Conservation (phyloP, 164 flowering plant genomes). For the Cinnamomum micranthum region DNA sequence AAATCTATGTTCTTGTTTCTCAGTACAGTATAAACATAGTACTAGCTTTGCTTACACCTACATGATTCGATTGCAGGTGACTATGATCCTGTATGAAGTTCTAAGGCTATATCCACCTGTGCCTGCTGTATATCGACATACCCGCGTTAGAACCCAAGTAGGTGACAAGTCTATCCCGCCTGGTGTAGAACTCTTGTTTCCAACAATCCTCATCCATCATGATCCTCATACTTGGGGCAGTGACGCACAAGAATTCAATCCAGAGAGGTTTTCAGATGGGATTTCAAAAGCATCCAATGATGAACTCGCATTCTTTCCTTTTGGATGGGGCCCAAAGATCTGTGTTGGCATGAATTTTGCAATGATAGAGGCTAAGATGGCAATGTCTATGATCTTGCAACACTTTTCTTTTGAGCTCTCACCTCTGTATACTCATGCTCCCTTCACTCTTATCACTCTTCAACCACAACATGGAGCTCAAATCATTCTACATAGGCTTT, state of each 20-base stretch:
- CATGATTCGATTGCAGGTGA: conserved; percentile 3
- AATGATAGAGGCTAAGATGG: conserved; percentile 12
- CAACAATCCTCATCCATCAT: conserved; percentile 8
- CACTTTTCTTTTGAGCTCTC: conserved; percentile 11
- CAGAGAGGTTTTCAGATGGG: conserved; percentile 14
- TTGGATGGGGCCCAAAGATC: conserved; percentile 11
- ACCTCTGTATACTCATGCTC: conserved; percentile 9
- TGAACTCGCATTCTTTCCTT: conserved; percentile 13
- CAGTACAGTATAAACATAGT: not conserved
- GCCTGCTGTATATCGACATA: not conserved
- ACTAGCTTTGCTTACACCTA: not conserved
- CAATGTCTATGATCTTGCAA: conserved; percentile 10
- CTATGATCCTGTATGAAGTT: conserved; percentile 11
- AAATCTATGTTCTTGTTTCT: not conserved
- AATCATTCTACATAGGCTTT: conserved; percentile 5
- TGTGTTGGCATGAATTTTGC: conserved; percentile 13
- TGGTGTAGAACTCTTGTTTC: conserved; percentile 1
- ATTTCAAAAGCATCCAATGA: conserved; percentile 8
- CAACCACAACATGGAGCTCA: conserved; percentile 14
- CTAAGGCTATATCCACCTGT: conserved; percentile 13
- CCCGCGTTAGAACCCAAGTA: not conserved
- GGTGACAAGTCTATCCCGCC: conserved; percentile 4
- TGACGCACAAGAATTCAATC: conserved; percentile 13
- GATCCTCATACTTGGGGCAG: conserved; percentile 7
- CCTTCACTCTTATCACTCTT: conserved; percentile 4